phyloP scores from a whole-genome alignment of 495 filamentous ascomycete species.

The Neurospora cerealis region DNA sequence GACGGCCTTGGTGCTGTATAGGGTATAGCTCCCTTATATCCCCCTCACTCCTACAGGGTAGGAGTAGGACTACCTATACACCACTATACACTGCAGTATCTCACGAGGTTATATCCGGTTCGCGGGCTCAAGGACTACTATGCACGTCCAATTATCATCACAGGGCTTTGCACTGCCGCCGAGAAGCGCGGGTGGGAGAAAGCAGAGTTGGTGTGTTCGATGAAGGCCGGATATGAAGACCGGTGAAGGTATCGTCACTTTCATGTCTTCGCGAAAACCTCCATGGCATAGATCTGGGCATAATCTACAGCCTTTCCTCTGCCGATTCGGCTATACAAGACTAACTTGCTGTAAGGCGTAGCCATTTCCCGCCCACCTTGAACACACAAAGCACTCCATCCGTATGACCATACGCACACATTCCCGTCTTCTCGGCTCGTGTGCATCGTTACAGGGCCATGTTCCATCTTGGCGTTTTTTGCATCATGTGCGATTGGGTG shows the following conservation, averaged over 20 bases:
- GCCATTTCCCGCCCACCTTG: neutral
- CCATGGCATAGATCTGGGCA: neutral
- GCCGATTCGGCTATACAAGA: neutral
- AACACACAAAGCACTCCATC: neutral
- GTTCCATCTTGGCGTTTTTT: neutral
- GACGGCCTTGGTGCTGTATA: neutral
- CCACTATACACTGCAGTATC: neutral
- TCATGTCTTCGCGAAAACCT: neutral
- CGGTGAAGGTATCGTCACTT: slow-evolving; percentile 12
- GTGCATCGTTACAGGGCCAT: neutral
- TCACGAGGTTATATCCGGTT: neutral
- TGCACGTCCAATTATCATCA: neutral
- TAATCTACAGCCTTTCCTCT: neutral
- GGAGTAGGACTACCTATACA: neutral
- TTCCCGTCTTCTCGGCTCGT: neutral
- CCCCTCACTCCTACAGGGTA: neutral
- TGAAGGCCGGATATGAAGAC: slow-evolving; percentile 14
- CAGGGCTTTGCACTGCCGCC: neutral
- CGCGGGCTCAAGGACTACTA: neutral
- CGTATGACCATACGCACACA: neutral
- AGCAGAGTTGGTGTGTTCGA: slow-evolving; percentile 15
- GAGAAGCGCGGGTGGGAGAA: slow-evolving; percentile 2
- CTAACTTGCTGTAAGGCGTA: neutral
- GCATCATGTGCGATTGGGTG: neutral
- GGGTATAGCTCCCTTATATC: neutral